Evolutionary conservation across 441 rosid species (phyloP), one percentile per base, ranked within the genome.

Genomic region (Brassica balearica): DNA sequence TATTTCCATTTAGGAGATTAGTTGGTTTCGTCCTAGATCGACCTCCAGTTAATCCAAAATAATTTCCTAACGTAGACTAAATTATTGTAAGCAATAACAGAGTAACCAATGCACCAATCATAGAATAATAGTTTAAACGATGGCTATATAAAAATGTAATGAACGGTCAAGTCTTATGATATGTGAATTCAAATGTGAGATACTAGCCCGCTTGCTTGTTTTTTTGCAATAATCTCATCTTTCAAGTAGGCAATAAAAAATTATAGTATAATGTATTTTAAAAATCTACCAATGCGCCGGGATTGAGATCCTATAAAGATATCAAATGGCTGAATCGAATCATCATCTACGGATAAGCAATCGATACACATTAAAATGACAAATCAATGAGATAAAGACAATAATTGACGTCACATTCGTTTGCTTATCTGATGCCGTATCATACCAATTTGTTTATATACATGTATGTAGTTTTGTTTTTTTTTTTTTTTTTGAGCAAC

Each of bases 381-480:
- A 38, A 55, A 14, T 66, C 19, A 56, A 23, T 66, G 66, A 55
- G 72, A 56, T 2, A 25, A 55, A 74, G 77, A 65, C 72, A 74
- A 65, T 64, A 51, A 19, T 51, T 32, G 51, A 65, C 36, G 70
- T 51, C 53, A 32, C 70, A 20, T 29, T 48, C 20, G 55, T 62
- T 61, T 63, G 62, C 48, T 4, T 15, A 55, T 72, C 69, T 72
- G 4, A 43, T 15, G 15, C 20, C 59, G 10, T 48, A 48, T 48
- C 22, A 53, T 53, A 15, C 59, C 59, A 15, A 53, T 53, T 53
- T 53, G 59, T 53, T 14, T 15, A 53, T 15, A 29, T 29, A 29
- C 34, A 53, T 15, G 17, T 20, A 5, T 48, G 17, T 48, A 48
- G 17, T 48, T 6, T 48, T 46, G 19, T 17, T 51, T 51, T 51